Base-by-base conservation (phyloP, 768 basidiomycete species). In the Mycena polygramma region DNA sequence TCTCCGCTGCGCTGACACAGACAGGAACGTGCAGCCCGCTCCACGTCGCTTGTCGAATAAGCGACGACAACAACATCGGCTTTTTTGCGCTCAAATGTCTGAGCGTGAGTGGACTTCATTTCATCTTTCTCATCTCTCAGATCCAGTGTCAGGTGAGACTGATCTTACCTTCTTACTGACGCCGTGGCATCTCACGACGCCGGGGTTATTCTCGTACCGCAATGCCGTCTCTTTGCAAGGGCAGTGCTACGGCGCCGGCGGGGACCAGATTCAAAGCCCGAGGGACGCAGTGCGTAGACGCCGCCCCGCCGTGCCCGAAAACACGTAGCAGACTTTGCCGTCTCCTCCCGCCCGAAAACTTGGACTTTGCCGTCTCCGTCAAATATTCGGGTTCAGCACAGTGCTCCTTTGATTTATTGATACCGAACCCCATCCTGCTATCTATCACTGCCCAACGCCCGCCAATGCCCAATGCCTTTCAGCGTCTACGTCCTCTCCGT, bases 401-500 rank as follows among this genome's bases (percentile, higher is more conserved):
- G 30, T 6, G 30, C 6, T 30, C 30, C n/a, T n/a, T 30, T 30
- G 30, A 30, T 61, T 20, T 61, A 6, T 20, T 45, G 49, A 37
- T 48, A 36, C 30, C 46, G 35, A 51, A 46, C 35, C 19, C 17
- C 49, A 8, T 49, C 46, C 22, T 7, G 30, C 30, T 19, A 46
- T 7, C 20, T 61, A 37, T 51, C 48, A 61, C 59, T 49, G 48
- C 5, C 45, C 46, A 61, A 54, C 36, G 35, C 35, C 52, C 8
- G 52, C 52, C 30, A 30, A 30, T 30, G 30, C 30, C 6, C 17
- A n/a, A 30, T 20, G 53, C 14, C 53, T 36, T 35, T 54, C 35
- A 24, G 15, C 36, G 19, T 54, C 53, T 36, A 8, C 35, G 11
- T 53, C 9, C 53, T 19, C 53, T 17, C 14, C 15, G 24, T 20